Evolutionary conservation across 2,329 filamentous ascomycete species (phyloP).

Genomic region (Aspergillus nomiae): DNA sequence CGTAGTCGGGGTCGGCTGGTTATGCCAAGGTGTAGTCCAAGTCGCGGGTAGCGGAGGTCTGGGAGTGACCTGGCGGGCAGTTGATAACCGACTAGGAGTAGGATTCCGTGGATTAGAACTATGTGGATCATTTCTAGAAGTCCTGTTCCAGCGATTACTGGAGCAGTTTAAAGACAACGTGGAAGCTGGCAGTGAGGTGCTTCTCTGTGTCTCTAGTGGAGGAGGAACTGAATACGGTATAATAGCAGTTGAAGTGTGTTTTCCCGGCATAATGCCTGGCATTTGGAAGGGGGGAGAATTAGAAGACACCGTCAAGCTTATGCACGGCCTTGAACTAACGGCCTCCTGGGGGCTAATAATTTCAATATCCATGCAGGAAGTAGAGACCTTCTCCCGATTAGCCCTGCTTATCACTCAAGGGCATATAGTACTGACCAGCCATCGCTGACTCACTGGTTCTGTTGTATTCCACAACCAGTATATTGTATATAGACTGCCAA

Average conservation of each 20-base stretch:
- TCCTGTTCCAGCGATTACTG: neutral
- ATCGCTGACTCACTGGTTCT: neutral
- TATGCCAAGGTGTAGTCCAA: neutral
- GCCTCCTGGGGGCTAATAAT: neutral
- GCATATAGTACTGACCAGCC: neutral
- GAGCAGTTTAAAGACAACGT: neutral
- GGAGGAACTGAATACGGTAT: neutral
- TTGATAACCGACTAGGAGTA: neutral
- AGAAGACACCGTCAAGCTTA: too few relatives aligned
- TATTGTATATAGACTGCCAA: neutral
- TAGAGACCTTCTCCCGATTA: neutral
- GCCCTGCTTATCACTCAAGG: neutral
- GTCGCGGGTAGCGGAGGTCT: neutral
- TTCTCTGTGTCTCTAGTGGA: neutral
- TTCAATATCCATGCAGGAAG: slow-evolving; percentile 1
- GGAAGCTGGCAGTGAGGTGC: neutral
- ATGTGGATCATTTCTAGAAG: neutral
- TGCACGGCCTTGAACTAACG: too few relatives aligned
- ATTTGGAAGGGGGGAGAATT: too few relatives aligned
- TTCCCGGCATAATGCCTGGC: too few relatives aligned
- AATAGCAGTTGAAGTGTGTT: neutral
- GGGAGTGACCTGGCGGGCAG: neutral
- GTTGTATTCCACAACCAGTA: slow-evolving; percentile 2
- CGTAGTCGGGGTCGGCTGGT: neutral
- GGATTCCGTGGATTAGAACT: neutral